phyloP scores from a whole-genome alignment of 257 asterid species.

The Forsythia viridissima region DNA sequence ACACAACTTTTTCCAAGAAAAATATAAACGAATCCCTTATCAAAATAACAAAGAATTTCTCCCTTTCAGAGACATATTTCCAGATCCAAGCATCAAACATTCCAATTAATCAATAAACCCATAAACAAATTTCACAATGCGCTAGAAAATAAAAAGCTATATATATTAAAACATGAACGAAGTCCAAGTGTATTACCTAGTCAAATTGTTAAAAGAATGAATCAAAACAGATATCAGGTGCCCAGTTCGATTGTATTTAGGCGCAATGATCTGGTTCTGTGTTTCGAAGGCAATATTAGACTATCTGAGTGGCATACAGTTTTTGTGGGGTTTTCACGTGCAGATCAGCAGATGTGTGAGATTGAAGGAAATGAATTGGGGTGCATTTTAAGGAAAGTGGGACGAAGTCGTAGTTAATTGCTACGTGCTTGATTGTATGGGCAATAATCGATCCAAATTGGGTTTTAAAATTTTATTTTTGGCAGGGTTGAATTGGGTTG shows the following conservation, averaged over 20 bases:
- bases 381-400: slow-evolving; percentile 21
- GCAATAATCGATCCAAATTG: no score
- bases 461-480: no score
- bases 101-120: slow-evolving; percentile 5
- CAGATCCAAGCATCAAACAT: slow-evolving; percentile 26
- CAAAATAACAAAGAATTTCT: neutral
- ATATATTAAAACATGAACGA: neutral
- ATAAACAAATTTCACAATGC: slow-evolving; percentile 19
- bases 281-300: slow-evolving; percentile 24
- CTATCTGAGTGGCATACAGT: neutral
- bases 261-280: neutral
- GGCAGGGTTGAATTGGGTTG: no score
- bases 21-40: neutral
- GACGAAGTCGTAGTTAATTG: no score
- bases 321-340: neutral
- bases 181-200: slow-evolving; percentile 13
- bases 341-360: slow-evolving; percentile 28
- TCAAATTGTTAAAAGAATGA: neutral
- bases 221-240: neutral
- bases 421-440: no score
- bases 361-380: slow-evolving; percentile 26
- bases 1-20: neutral
- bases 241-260: neutral
- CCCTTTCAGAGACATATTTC: neutral
- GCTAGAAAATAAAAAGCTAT: neutral